Evolutionary conservation across 345 rosid species (phyloP).

Genomic region (Abelmoschus esculentus): DNA sequence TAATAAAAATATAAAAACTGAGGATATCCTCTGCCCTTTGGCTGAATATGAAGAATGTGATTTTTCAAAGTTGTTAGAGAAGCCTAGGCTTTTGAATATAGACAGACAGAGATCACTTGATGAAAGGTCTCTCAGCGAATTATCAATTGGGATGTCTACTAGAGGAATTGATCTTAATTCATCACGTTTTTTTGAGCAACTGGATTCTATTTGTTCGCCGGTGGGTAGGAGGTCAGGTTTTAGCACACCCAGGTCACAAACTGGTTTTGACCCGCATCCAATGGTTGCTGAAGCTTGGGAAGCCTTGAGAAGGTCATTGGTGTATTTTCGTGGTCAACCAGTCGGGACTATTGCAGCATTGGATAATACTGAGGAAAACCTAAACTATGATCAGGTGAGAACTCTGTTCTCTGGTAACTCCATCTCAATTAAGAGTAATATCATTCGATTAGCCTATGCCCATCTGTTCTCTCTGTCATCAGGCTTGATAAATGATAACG

Average conservation of each 20-base stretch:
- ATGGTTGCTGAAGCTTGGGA: conserved; percentile 82
- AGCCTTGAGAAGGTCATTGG: conserved; percentile 64
- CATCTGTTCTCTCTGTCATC: neutral
- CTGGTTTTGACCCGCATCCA: conserved; percentile 56
- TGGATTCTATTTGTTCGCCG: conserved; percentile 44
- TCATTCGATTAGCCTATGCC: neutral
- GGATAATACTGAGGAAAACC: conserved; percentile 74
- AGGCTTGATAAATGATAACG: neutral
- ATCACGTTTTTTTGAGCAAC: conserved; percentile 26
- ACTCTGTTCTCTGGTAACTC: neutral
- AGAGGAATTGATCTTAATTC: conserved; percentile 28
- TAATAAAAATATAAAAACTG: conserved; percentile 28
- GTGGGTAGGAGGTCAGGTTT: conserved; percentile 52
- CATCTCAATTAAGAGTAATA: neutral
- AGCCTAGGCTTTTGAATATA: conserved; percentile 62
- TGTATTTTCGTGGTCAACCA: conserved; percentile 75
- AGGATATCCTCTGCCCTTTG: conserved; percentile 23
- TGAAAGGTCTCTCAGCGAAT: conserved; percentile 50
- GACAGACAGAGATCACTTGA: conserved; percentile 76
- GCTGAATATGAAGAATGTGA: conserved; percentile 47
- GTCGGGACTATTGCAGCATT: conserved; percentile 93
- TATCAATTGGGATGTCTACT: conserved; percentile 32
- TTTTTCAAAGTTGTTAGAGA: conserved; percentile 60
- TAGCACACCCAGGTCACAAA: conserved; percentile 45
- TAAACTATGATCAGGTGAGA: conserved; percentile 92